These are phyloP conservation scores for Pyrenophora teres DNA, from an alignment of 2,329 filamentous ascomycete genomes.

Conservation along the genomic window DNA sequence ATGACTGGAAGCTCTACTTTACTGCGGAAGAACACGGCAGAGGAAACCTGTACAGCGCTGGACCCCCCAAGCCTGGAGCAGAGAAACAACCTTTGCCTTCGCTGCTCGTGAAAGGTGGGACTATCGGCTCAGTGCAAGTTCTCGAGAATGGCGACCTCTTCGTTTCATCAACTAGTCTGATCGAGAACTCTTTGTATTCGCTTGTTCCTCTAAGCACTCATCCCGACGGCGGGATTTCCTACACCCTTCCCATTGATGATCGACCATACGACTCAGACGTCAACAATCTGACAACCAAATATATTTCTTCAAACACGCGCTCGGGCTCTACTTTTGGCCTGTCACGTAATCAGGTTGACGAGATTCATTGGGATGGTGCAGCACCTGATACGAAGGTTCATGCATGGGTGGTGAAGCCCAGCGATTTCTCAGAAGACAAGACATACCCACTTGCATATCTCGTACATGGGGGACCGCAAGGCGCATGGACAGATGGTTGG, in stretches of 20 bases:
- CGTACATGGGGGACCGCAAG: conserved; percentile 83
- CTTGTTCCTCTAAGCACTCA: conserved; percentile 53
- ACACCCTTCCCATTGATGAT: conserved; percentile 29
- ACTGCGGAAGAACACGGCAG: conserved; percentile 72
- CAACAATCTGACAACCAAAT: conserved; percentile 27
- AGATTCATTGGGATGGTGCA: conserved; percentile 72
- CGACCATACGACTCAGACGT: conserved; percentile 33
- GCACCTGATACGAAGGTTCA: conserved; percentile 67
- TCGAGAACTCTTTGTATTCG: conserved; percentile 73
- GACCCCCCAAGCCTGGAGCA: conserved; percentile 16
- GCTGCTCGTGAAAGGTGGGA: conserved; percentile 42
- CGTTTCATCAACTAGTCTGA: conserved; percentile 68
- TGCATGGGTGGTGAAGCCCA: conserved; percentile 68
- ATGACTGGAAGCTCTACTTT: conserved; percentile 68
- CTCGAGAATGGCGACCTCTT: conserved; percentile 62
- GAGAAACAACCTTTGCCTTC: conserved; percentile 25
- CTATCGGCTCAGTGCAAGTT: conserved; percentile 53
- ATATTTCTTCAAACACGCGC: conserved; percentile 67
- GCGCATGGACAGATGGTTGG: conserved; percentile 76
- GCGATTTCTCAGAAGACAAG: conserved; percentile 67
- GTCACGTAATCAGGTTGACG: conserved; percentile 64
- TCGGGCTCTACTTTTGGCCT: conserved; percentile 70
- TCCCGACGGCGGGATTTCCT: conserved; percentile 16
- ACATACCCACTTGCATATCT: conserved; percentile 80
- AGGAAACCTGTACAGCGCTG: conserved; percentile 60